phyloP scores from a whole-genome alignment of 2,329 filamentous ascomycete species.

The Fusarium tupiense region DNA sequence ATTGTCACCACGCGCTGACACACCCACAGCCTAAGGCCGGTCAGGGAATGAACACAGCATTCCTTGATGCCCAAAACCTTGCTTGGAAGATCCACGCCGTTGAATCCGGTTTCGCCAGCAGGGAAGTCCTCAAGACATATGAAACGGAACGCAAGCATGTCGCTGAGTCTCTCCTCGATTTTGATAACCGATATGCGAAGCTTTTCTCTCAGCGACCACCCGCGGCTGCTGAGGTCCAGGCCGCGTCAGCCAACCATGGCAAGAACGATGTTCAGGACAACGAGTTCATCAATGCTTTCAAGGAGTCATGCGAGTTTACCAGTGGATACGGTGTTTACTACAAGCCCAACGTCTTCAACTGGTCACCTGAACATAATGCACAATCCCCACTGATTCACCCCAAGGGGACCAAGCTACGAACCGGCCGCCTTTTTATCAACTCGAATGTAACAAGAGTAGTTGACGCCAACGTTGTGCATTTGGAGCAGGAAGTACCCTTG shows the following conservation, averaged over 20 bases:
- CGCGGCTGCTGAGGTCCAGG: conserved; percentile 76
- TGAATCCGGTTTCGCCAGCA: conserved; percentile 81
- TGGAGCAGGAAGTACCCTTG: conserved; percentile 88
- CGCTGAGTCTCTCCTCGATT: conserved; percentile 84
- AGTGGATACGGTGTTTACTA: conserved; percentile 92
- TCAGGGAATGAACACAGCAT: conserved; percentile 84
- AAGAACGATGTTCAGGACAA: conserved; percentile 65
- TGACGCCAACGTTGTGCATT: conserved; percentile 88
- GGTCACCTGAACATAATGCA: conserved; percentile 77
- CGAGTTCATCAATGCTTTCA: conserved; percentile 89
- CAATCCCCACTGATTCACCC: conserved; percentile 76
- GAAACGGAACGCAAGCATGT: conserved; percentile 86
- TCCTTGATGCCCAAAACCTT: conserved; percentile 85
- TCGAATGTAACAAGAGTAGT: conserved; percentile 86
- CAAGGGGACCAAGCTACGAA: conserved; percentile 70
- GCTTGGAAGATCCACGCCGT: conserved; percentile 97
- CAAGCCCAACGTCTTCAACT: conserved; percentile 83
- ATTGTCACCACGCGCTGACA: conserved; percentile 13
- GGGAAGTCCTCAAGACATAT: conserved; percentile 82
- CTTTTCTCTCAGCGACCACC: conserved; percentile 85
- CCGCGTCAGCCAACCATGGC: conserved; percentile 60
- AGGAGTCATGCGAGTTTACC: conserved; percentile 90
- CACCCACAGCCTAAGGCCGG: conserved; percentile 75
- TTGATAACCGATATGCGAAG: conserved; percentile 89
- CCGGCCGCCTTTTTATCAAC: conserved; percentile 80